These are phyloP conservation scores for Hypoxylon sp. DNA, from an alignment of 2,329 filamentous ascomycete species.

Conservation along the genomic window DNA sequence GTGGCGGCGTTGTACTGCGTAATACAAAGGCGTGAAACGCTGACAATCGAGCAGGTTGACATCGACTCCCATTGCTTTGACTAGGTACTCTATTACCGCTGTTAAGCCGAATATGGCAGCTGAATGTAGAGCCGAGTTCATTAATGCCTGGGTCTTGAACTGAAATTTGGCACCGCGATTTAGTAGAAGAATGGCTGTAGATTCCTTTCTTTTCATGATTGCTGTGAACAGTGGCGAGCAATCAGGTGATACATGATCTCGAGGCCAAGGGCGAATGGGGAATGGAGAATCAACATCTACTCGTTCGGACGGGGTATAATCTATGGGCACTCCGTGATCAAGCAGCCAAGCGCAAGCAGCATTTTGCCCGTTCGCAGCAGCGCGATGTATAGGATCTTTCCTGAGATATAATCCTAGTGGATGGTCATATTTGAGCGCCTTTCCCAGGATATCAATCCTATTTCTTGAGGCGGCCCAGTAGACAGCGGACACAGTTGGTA, in stretches of 20 bases:
- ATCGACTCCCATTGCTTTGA: slow-evolving; percentile 17
- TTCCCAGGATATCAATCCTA: slow-evolving; percentile 36
- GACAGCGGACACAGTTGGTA: slow-evolving; percentile 2
- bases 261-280: neutral
- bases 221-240: slow-evolving; percentile 26
- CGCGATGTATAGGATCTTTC: slow-evolving; percentile 9
- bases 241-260: neutral
- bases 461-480: slow-evolving; percentile 11
- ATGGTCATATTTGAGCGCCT: slow-evolving; percentile 16
- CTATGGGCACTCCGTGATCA: slow-evolving; percentile 31
- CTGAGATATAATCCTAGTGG: neutral
- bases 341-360: slow-evolving; percentile 24
- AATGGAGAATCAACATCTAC: slow-evolving; percentile 9
- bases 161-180: slow-evolving; percentile 22
- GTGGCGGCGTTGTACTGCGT: neutral
- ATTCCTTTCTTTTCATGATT: neutral
- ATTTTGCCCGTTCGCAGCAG: slow-evolving; percentile 5
- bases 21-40: slow-evolving; percentile 12
- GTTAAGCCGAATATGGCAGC: slow-evolving; percentile 5
- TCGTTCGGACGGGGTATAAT: neutral
- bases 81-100: slow-evolving; percentile 15
- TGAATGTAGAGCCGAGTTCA: slow-evolving; percentile 21
- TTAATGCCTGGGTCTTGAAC: neutral
- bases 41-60: slow-evolving; percentile 7
- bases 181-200: slow-evolving; percentile 20